These are phyloP conservation scores for Aciculosporium take DNA, from an alignment of 2,329 filamentous ascomycete species.

Conservation along the genomic window DNA sequence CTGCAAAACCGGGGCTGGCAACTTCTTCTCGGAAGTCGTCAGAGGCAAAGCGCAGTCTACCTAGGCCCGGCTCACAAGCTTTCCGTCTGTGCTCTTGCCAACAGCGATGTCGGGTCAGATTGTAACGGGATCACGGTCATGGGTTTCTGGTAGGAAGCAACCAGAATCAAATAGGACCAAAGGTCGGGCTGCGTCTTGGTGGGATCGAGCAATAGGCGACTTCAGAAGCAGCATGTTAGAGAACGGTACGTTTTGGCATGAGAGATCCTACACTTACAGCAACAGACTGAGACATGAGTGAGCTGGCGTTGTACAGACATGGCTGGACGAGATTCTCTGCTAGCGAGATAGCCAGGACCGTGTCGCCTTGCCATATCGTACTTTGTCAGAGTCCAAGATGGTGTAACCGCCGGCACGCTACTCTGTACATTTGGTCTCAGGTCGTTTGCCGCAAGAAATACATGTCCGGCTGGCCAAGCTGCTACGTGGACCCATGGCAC, in stretches of 20 bases:
- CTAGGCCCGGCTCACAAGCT: not conserved
- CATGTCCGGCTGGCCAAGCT: not conserved
- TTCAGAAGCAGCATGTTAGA: not conserved
- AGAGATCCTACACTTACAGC: constrained; percentile 1
- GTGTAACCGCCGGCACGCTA: constrained; percentile 1
- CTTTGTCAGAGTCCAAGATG: not conserved
- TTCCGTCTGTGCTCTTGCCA: not conserved
- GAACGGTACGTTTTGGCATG: not conserved
- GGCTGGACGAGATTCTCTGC: not conserved
- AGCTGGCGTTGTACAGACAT: constrained; percentile 4
- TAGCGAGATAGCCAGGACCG: constrained; percentile 3
- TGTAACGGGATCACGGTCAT: not conserved
- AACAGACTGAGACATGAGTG: constrained; percentile 3
- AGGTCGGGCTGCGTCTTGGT: not conserved
- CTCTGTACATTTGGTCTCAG: not conserved
- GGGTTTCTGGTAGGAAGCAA: not conserved
- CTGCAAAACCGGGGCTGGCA: not conserved
- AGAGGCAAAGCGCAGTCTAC: not conserved
- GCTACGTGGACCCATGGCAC: not conserved
- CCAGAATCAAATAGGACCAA: not conserved
- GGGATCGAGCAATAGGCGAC: not conserved
- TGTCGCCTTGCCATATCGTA: not conserved
- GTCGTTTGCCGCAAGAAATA: not conserved
- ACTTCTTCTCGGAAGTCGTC: not conserved
- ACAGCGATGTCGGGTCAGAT: not conserved